These are phyloP conservation scores for Boletales sp. DNA, from an alignment of 768 basidiomycete genomes.

Conservation along the genomic window DNA sequence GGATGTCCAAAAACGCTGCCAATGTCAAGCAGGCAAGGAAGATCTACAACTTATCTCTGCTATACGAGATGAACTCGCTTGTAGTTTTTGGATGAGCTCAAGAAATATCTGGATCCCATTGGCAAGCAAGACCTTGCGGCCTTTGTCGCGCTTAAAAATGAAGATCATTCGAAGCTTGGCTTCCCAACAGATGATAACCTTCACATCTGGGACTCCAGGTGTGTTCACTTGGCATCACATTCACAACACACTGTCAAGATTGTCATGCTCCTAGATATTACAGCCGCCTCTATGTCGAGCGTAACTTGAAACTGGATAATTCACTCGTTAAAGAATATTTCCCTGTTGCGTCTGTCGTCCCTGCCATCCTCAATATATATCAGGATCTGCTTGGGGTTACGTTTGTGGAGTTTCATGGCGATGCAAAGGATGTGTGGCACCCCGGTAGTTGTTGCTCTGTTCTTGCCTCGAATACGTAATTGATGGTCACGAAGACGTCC, in stretches of 20 bases:
- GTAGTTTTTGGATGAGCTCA: slow-evolving; percentile 77
- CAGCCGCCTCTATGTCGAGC: slow-evolving; percentile 50
- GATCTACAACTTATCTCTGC: not conserved
- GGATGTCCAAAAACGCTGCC: slow-evolving; percentile 76
- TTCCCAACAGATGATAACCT: slow-evolving; percentile 68
- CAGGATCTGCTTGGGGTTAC: slow-evolving; percentile 78
- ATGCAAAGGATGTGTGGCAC: slow-evolving; percentile 72
- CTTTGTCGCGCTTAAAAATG: slow-evolving; percentile 71
- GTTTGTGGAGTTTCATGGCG: slow-evolving; percentile 53
- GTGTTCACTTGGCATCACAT: slow-evolving; percentile 12
- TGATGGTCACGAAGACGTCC: slow-evolving; percentile 52
- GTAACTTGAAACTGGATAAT: slow-evolving; percentile 67
- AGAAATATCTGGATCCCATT: slow-evolving; percentile 68
- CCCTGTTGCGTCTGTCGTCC: slow-evolving; percentile 80
- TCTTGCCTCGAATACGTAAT: not conserved
- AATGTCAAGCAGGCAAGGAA: slow-evolving; percentile 52
- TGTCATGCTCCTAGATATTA: slow-evolving; percentile 22
- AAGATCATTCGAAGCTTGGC: slow-evolving; percentile 60
- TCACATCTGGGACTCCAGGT: slow-evolving; percentile 83
- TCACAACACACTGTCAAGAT: not conserved
- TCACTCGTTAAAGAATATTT: slow-evolving; percentile 84
- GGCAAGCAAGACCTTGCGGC: slow-evolving; percentile 62
- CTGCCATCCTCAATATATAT: slow-evolving; percentile 79
- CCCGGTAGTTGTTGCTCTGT: slow-evolving; percentile 44
- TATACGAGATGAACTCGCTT: not conserved